Conservation (phyloP, 2,329 filamentous ascomycete species). For the Amesomyces nigricolor region DNA sequence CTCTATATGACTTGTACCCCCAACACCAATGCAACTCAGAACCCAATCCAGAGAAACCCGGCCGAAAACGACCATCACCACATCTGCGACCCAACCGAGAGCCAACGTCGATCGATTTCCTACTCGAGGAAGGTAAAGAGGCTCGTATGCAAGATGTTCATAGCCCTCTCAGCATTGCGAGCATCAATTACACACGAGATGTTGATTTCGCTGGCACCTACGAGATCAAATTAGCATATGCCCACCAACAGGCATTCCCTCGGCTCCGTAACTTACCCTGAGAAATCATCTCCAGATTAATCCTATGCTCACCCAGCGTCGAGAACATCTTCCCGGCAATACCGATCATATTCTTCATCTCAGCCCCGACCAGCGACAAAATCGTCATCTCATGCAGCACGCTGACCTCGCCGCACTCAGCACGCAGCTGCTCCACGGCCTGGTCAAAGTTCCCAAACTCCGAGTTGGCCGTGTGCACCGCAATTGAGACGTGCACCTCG, state of each 20-base stretch:
- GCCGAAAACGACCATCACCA: background rate
- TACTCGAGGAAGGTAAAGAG: constrained; percentile 92
- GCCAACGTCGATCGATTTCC: background rate
- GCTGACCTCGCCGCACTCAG: constrained; percentile 81
- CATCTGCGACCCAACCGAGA: background rate
- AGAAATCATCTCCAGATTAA: constrained; percentile 99
- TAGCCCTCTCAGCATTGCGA: constrained; percentile 80
- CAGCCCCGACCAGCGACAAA: constrained; percentile 84
- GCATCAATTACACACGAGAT: constrained; percentile 97
- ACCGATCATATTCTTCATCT: constrained; percentile 97
- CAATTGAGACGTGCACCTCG: constrained; percentile 97
- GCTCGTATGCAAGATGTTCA: constrained; percentile 95
- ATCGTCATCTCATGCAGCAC: constrained; percentile 92
- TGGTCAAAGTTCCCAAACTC: constrained; percentile 57
- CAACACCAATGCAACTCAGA: background rate
- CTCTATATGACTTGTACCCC: background rate
- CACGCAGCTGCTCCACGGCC: constrained; percentile 62
- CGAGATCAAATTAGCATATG: constrained; percentile 13
- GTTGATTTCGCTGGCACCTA: constrained; percentile 97
- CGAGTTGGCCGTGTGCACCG: constrained; percentile 74
- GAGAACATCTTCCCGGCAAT: constrained; percentile 94
- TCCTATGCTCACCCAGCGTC: constrained; percentile 82
- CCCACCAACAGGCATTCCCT: too few species aligned
- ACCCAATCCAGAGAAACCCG: background rate
- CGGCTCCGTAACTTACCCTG: constrained; percentile 59